Conservation (phyloP, 1,284 basidiomycete species). For the Leccinum variabile region DNA sequence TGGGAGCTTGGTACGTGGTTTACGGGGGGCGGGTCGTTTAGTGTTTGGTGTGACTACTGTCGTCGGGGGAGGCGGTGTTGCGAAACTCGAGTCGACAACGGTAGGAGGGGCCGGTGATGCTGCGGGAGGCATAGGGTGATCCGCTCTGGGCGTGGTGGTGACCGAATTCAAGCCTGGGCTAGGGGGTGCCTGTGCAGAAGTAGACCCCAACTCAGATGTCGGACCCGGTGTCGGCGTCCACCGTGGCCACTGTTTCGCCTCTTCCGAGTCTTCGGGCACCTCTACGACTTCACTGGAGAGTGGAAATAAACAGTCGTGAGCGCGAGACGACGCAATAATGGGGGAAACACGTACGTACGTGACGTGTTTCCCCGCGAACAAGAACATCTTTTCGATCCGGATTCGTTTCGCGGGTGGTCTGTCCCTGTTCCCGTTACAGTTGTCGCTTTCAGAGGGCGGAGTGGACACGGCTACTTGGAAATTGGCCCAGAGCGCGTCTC, state of each 20-base stretch:
- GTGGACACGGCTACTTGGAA: constrained; percentile 56
- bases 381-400: constrained; percentile 64
- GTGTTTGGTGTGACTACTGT: constrained; percentile 15
- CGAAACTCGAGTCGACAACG: constrained; percentile 12
- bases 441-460: constrained; percentile 1
- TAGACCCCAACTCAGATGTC: constrained; percentile 11
- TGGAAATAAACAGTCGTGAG: neutral
- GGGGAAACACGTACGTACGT: constrained; percentile 46
- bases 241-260: constrained; percentile 71
- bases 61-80: constrained; percentile 14
- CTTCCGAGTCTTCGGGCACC: constrained; percentile 67
- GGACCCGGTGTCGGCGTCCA: constrained; percentile 37
- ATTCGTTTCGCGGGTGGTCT: constrained; percentile 42
- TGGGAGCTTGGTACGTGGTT: constrained; percentile 54
- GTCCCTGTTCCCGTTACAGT: too few species aligned
- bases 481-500: constrained; percentile 57
- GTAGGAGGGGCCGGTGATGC: neutral
- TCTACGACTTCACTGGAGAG: constrained; percentile 63
- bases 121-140: neutral
- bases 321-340: neutral
- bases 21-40: constrained; percentile 62
- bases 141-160: neutral
- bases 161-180: neutral
- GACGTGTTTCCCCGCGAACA: constrained; percentile 73
- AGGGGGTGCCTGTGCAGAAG: neutral